Base-by-base conservation (phyloP, 1,139 yeast genomes). In the Candida sojae region DNA sequence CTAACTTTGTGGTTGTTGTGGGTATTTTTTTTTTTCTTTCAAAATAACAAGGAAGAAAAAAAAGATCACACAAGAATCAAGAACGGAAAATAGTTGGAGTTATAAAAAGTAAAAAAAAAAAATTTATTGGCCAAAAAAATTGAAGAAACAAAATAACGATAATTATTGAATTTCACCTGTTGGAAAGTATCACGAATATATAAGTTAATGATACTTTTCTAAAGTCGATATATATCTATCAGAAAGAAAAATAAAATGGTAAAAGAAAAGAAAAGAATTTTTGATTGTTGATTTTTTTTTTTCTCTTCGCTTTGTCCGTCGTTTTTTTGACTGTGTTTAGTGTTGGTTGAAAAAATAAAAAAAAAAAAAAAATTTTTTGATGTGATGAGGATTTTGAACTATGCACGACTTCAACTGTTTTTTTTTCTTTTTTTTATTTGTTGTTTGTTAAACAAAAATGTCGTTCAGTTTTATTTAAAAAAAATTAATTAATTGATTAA, bases 291-390 rank as follows among this genome's bases (percentile, higher is more conserved):
- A n/a, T 33, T 12, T 36, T 36, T 36, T 36, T 36, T 36, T 36
- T 36, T 36, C 29, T 35, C 39, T 36, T 36, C 29, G 13, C 29
- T 36, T 36, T 36, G 39, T 36, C 29, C 39, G 39, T 36, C 39
- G 26, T 36, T 36, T 36, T 36, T 7, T n/a, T 5, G n/a, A 30
- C 12, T 30, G 21, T 30, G 4, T 30, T 32, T 32, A 32, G 17
- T 32, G 21, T 32, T 33, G 10, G 36, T 13, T 36, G 29, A 6
- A 36, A 36, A 13, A 21, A 36, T 23, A 13, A 21, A 36, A 36
- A 23, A 25, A 36, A 36, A 32, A 32, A 32, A 32, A 32, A 32
- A 32, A 32, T 4, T 11, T 32, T 29, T 36, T 23, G 39, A 36
- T 36, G 39, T 36, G 39, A 36, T 36, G 39, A 36, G 39, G 39